Evolutionary conservation across 2,329 filamentous ascomycete genomes (phyloP).

Genomic region (Daldinia sp.): DNA sequence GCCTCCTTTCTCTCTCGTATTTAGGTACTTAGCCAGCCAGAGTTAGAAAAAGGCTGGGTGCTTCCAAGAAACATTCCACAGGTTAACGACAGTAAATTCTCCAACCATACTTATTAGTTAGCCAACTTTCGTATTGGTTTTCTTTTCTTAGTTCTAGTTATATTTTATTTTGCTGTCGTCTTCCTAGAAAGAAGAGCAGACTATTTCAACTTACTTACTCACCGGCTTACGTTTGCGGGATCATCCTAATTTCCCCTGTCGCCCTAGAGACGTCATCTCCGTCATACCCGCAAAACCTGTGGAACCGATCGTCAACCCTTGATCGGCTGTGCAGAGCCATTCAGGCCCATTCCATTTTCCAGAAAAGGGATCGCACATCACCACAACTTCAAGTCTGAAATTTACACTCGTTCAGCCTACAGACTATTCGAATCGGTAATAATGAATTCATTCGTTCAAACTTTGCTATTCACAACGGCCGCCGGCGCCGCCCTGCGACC

Average conservation of each 20-base stretch:
- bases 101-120: neutral
- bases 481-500: constrained; percentile 31
- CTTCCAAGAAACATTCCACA: constrained; percentile 22
- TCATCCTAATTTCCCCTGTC: constrained; percentile 19
- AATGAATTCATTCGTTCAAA: constrained; percentile 42
- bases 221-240: neutral
- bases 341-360: constrained; percentile 7
- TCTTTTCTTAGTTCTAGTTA: neutral
- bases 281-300: constrained; percentile 26
- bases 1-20: constrained; percentile 16
- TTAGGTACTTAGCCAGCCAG: neutral
- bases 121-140: constrained; percentile 4
- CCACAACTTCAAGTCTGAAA: constrained; percentile 18
- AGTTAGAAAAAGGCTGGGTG: constrained; percentile 22
- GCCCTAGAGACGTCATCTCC: constrained; percentile 35
- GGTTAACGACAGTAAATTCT: neutral
- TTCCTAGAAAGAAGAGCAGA: neutral
- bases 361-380: neutral
- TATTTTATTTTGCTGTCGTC: neutral
- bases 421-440: constrained; percentile 15
- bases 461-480: constrained; percentile 35
- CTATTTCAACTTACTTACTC: constrained; percentile 5
- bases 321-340: constrained; percentile 12
- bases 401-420: constrained; percentile 23
- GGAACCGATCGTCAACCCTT: constrained; percentile 30